phyloP scores from a whole-genome alignment of 305 asterid species.

The Fraxinus floribunda region DNA sequence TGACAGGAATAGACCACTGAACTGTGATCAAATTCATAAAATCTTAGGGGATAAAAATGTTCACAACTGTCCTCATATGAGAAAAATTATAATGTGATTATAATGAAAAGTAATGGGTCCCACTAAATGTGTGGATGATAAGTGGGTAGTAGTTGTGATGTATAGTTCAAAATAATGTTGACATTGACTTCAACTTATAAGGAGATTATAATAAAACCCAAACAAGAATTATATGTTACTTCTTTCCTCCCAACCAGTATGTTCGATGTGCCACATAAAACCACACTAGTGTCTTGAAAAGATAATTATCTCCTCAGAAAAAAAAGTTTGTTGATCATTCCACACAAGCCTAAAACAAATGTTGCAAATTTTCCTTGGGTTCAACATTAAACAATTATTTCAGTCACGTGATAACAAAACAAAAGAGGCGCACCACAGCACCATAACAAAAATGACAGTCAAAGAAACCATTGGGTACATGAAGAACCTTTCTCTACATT shows the following conservation, averaged over 20 bases:
- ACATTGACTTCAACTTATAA: neutral
- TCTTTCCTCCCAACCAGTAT: neutral
- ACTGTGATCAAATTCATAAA: slow-evolving; percentile 11
- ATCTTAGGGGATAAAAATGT: slow-evolving; percentile 2
- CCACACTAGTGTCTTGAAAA: neutral
- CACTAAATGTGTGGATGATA: neutral
- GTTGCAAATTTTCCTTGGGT: neutral
- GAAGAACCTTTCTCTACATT: slow-evolving; percentile 12
- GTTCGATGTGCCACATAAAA: neutral
- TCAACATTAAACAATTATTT: neutral
- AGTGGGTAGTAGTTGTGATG: neutral
- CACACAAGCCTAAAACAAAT: neutral
- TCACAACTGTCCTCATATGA: neutral
- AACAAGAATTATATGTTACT: neutral
- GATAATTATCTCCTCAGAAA: neutral
- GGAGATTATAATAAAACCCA: neutral
- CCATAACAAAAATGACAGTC: slow-evolving; percentile 2
- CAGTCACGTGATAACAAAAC: slow-evolving; percentile 2
- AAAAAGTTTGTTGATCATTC: neutral
- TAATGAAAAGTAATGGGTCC: neutral
- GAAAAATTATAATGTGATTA: neutral
- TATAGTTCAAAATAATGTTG: neutral
- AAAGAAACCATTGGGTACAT: neutral
- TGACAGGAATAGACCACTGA: slow-evolving; percentile 14
- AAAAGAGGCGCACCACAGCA: slow-evolving; percentile 1